Percentiles rank a stretch among this genome's conserved stretches.
phyloP scores from a whole-genome alignment of 139 green algal genomes.

The Marvania coccoides region DNA sequence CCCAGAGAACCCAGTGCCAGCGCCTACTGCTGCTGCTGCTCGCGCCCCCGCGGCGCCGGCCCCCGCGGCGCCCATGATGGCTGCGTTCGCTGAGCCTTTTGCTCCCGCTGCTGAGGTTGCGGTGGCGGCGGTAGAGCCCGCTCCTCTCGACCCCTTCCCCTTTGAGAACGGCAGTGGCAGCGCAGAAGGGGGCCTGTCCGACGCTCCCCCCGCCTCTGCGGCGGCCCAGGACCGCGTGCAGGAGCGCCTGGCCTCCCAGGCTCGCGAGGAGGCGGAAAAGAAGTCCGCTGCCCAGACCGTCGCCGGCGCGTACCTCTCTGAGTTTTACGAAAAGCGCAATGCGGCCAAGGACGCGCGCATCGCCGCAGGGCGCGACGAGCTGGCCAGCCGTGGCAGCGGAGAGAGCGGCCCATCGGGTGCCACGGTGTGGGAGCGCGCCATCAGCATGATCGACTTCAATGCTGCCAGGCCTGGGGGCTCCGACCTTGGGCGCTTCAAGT shows the following conservation, averaged over 20 bases:
- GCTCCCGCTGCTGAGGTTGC: too few relatives aligned
- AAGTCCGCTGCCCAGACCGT: slow-evolving; percentile 13
- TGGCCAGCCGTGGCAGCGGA: not conserved
- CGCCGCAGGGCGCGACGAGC: not conserved
- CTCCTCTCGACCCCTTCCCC: not conserved
- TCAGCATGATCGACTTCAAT: slow-evolving; percentile 41
- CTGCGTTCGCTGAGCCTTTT: not conserved
- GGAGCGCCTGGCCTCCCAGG: slow-evolving; percentile 11
- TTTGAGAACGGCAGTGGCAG: not conserved
- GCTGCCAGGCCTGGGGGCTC: slow-evolving; percentile 13
- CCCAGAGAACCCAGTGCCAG: slow-evolving; percentile 36
- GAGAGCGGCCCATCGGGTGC: not conserved
- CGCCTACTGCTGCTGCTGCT: slow-evolving; percentile 5
- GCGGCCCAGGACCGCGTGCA: not conserved
- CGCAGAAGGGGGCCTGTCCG: not conserved
- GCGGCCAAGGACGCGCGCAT: slow-evolving; percentile 14
- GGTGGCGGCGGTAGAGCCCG: too few relatives aligned
- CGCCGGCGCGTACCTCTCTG: slow-evolving; percentile 24
- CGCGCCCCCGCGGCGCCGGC: not conserved
- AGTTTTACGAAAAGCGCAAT: slow-evolving; percentile 31
- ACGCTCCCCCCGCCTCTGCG: not conserved
- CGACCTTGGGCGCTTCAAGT: slow-evolving; percentile 42
- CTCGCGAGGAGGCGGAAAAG: slow-evolving; percentile 14
- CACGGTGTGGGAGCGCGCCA: slow-evolving; percentile 22
- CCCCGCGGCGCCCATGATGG: not conserved